Base-by-base conservation (phyloP, 2,329 filamentous ascomycete species). In the Hypoxylon sp. region DNA sequence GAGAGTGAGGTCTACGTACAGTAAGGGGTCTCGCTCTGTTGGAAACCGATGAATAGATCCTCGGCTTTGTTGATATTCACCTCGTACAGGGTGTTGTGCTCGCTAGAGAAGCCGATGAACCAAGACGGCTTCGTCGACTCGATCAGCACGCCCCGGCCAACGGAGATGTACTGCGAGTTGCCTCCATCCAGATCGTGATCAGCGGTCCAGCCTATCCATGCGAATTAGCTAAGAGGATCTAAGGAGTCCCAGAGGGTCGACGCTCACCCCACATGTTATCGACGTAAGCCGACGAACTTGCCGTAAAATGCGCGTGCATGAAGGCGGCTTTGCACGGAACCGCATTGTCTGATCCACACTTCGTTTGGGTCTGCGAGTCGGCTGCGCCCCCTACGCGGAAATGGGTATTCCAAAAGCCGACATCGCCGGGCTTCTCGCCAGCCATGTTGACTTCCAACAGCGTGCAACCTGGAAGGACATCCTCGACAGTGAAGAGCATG, bases 241-340 rank as follows among this genome's bases (percentile, higher is more conserved):
- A 45, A 50, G 34, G 21, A 11, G 37, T 43, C 32, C 19, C 50
- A 29, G 43, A n/a, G 53, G 53, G 62, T 5, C 75, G 72, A 34
- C 23, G 78, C 76, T 80, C 79, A 82, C 80, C 81, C 85, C 83
- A 86, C 63, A 80, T 78, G 65, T 85, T 86, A 71, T 88, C 85
- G 48, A 87, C 79, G 68, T 87, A 87, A 6, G 81, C 81, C 1
- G 82, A 82, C 0, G 81, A 81, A 0, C 76, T 76, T 6, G 74
- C 63, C 0, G 81, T 81, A 8, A 88, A 75, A 69, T 88, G 85
- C 30, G 88, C 74, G 55, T 85, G 74, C 2, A 81, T 73, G 61
- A 80, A 84, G 1, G 83, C 82, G 0, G 81, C 83, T 72, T 81
- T 82, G 74, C 84, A 85, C 47, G 76, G 61, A 11, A 67, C 72